Evolutionary conservation across 148 eudicot species (phyloP), one percentile per base, ranked within the genome.

Genomic region (Dianthus caryophyllus): DNA sequence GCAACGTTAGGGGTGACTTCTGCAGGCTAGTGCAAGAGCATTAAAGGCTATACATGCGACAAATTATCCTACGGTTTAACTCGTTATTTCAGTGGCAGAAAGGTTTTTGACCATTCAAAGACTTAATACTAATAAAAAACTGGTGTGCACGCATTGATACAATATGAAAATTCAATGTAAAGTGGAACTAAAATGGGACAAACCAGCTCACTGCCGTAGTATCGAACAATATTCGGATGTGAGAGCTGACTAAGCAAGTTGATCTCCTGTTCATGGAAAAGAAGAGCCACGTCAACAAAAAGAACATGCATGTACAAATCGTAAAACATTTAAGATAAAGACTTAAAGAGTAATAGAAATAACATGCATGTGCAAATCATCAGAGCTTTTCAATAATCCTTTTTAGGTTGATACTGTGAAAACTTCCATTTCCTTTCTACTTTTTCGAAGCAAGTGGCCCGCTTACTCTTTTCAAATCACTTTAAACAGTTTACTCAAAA

Each of bases 121-220:
- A 55, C 21, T 22, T 36, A 20, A 66, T 1, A 38, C 18, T 9
- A 49, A 59, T 12, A 54, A 13, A 61, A 58, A 18, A 27, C 15
- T 11, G 60, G 56, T 18, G 15, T 22, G 47, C 31, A 46, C 13
- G 9, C 56, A 72, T 47, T 54, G 48, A 39, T 46, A 36, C 39
- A 69, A 70, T 17, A 22, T 51, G 46, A 27, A 33, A 41, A 18
- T 2, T 48, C 16, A 31, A 21, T 43, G 69, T 29, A 56, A 48
- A 39, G 20, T 20, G 54, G 66, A 57, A 48, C 25, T 6, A 67
- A 71, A n/a, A 6, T 67, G 43, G 58, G 56, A 38, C 77, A 63
- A 87, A 90, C 98, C 88, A 88, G 70, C 57, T 94, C 98, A 75
- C 98, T 90, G 75, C 98, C 97, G 56, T 81, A 78, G 77, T 87